Base-by-base conservation (phyloP, 768 basidiomycete genomes). In the Boletus vinaceobasis region DNA sequence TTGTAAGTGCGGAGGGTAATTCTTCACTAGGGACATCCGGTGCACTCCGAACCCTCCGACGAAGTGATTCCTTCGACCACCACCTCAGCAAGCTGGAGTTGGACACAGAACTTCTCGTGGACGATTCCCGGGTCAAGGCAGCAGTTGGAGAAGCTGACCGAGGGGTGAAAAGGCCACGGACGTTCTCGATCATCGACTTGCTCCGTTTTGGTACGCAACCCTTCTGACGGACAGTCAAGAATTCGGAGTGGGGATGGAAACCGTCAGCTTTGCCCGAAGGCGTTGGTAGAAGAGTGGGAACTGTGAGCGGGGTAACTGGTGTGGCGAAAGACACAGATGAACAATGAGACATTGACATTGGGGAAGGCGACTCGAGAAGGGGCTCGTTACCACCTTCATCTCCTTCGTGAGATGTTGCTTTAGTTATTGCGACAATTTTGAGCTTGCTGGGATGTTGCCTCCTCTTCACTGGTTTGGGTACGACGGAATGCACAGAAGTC, bases 121-220 rank as follows among this genome's bases (percentile, higher is more conserved):
- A 73, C 23, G 63, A 47, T 27, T 62, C 64, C 9, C 64, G 65
- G 44, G 60, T 63, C 57, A 73, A 55, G 6, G 69, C 59, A 33
- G 69, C 58, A 43, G 71, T 62, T 6, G 80, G 74, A 15, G 80
- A 77, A 14, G 64, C 53, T 5, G 81, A 69, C 1, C 78, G 79
- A 48, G 81, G 73, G 27, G 74, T 70, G 60, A 88, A 86, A 49
- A 88, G 73, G 19, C 75, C 81, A 60, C 77, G 80, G 52, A 88
- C 81, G 60, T 83, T 85, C 58, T 79, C 82, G 44, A 84, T 79
- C 69, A 88, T 76, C 14, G 82, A 84, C 27, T 78, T 73, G 47
- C 76, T 71, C 39, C 78, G 73, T 57, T 77, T 77, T 11, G 77
- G 78, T 26, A 58, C 60, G 46, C 52, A 69, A 43, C 59, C 60